Evolutionary conservation across 306 rosid genomes (phyloP).

Genomic region (Canavalia ensiformis): DNA sequence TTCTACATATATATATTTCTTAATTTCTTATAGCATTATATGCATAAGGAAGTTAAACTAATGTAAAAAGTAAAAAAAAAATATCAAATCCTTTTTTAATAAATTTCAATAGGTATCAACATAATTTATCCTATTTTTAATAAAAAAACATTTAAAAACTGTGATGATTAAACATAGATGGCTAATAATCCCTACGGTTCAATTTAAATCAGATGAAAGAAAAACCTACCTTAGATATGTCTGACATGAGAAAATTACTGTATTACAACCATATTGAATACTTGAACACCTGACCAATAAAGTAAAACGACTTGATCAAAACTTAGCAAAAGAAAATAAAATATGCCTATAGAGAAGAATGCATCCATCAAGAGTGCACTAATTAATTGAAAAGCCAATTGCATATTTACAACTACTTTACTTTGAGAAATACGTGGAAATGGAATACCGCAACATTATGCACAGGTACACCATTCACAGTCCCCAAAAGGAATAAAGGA

Average conservation of each 20-base stretch:
- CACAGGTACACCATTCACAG: conserved; percentile 44
- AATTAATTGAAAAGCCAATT: conserved; percentile 19
- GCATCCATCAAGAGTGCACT: conserved; percentile 13
- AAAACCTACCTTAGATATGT: neutral
- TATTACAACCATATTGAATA: neutral
- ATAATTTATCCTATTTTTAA: too few species aligned
- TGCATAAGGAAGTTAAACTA: too few species aligned
- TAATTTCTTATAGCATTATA: too few species aligned
- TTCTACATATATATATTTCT: too few species aligned
- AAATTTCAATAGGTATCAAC: too few species aligned
- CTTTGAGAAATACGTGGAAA: conserved; percentile 17
- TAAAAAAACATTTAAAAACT: neutral
- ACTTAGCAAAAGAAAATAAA: neutral
- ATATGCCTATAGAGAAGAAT: neutral
- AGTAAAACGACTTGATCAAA: neutral
- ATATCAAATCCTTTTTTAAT: too few species aligned
- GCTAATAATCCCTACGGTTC: neutral
- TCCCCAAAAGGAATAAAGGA: conserved; percentile 16
- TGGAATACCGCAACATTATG: neutral
- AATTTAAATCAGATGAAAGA: neutral
- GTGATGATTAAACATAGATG: neutral
- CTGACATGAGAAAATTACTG: neutral
- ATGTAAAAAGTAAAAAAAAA: too few species aligned
- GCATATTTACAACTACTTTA: conserved; percentile 26
- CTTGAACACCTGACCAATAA: neutral